Evolutionary conservation across 192 early-diverging fungal genomes (phyloP).

Genomic region (Gaertneriomyces semiglobifer): DNA sequence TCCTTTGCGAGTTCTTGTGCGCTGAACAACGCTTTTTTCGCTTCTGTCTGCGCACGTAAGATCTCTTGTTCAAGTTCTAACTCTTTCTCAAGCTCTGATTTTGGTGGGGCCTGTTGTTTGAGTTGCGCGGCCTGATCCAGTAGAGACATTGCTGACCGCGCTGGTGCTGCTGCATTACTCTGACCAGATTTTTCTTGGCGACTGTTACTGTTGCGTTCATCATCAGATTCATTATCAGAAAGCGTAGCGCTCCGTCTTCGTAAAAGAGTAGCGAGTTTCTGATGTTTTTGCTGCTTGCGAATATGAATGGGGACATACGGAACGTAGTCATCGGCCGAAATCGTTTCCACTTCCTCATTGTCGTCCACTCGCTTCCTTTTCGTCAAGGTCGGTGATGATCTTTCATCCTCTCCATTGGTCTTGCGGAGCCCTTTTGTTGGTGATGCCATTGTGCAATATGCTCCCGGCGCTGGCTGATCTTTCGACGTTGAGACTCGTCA

Average conservation of each 20-base stretch:
- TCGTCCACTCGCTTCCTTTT: not conserved
- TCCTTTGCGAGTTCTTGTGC: conserved; percentile 84
- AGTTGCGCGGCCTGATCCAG: conserved; percentile 83
- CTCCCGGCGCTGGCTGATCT: no score
- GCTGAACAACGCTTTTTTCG: conserved; percentile 73
- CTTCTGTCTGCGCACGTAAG: conserved; percentile 71
- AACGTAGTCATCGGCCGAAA: conserved; percentile 53
- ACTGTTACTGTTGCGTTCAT: conserved; percentile 5
- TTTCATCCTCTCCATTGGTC: no score
- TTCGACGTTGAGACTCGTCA: no score
- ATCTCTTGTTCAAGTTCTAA: conserved; percentile 81
- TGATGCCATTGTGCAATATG: no score
- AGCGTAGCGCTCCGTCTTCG: conserved; percentile 10
- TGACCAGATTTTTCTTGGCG: conserved; percentile 44
- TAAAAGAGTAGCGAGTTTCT: conserved; percentile 15
- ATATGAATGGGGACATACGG: conserved; percentile 73
- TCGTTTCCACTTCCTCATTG: not conserved
- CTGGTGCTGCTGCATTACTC: conserved; percentile 23
- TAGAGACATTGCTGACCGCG: conserved; percentile 65
- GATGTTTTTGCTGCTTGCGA: conserved; percentile 54
- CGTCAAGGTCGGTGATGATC: no score
- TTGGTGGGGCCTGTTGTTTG: conserved; percentile 60
- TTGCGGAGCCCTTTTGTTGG: no score
- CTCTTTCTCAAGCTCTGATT: conserved; percentile 76
- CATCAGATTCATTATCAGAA: conserved; percentile 5